These are phyloP conservation scores for Populus hybrid DNA, from an alignment of 441 rosid species.

Conservation along the genomic window DNA sequence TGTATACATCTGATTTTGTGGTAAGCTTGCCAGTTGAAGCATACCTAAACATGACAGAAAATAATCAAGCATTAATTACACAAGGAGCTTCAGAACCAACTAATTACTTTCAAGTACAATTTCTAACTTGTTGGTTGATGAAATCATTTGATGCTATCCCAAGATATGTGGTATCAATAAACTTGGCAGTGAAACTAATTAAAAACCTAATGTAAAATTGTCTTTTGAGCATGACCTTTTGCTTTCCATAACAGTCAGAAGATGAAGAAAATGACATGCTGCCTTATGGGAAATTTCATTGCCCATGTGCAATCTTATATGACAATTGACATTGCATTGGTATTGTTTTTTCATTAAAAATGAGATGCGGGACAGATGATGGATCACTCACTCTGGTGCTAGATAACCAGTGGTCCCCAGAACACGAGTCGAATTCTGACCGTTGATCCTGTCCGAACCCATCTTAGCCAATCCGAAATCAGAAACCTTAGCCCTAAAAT, in stretches of 20 bases:
- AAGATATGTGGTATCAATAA: neutral
- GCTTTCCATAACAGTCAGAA: neutral
- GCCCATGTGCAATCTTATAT: constrained; percentile 28
- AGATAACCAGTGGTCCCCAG: constrained; percentile 75
- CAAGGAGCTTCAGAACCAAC: neutral
- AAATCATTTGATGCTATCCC: neutral
- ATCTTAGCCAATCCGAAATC: constrained; percentile 81
- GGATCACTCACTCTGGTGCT: constrained; percentile 85
- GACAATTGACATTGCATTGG: constrained; percentile 24
- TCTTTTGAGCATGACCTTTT: neutral
- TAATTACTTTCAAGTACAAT: neutral
- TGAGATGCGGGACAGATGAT: constrained; percentile 12
- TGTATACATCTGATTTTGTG: constrained; percentile 88
- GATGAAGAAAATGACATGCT: constrained; percentile 31
- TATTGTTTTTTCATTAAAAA: constrained; percentile 14
- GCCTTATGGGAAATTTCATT: constrained; percentile 17
- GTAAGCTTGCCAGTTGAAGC: constrained; percentile 86
- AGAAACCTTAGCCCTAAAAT: constrained; percentile 68
- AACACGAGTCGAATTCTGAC: constrained; percentile 69
- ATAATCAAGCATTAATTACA: neutral
- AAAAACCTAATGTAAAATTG: neutral
- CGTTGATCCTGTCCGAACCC: constrained; percentile 64
- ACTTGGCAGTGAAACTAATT: neutral
- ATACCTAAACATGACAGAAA: constrained; percentile 46
- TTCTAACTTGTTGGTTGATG: neutral